These are phyloP conservation scores for Linum tenue DNA, from an alignment of 345 rosid genomes.

Conservation along the genomic window DNA sequence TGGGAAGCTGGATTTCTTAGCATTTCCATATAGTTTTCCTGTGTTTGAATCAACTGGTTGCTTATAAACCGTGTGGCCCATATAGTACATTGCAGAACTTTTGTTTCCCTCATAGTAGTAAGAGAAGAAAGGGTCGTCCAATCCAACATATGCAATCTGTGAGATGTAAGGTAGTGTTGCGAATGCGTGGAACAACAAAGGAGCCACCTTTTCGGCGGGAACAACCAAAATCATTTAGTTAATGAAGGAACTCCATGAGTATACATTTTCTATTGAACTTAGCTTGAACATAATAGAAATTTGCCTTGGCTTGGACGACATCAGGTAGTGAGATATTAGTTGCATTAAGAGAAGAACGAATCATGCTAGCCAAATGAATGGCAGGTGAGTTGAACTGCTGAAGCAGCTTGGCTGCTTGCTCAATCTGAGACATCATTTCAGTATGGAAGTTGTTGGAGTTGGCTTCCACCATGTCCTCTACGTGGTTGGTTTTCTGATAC, in stretches of 20 bases:
- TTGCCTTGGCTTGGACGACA: not conserved
- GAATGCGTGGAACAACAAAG: not conserved
- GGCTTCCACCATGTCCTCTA: not conserved
- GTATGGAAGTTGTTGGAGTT: not conserved
- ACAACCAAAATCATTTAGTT: not conserved
- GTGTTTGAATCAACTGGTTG: not conserved
- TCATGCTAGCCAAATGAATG: not conserved
- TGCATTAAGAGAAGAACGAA: not conserved
- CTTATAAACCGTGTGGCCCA: not conserved
- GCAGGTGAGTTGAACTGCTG: not conserved
- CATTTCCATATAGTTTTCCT: not conserved
- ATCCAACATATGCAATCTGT: not conserved
- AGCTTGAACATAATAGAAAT: too few relatives aligned
- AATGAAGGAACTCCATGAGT: not conserved
- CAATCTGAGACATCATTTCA: not conserved
- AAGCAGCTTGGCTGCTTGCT: not conserved
- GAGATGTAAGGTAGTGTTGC: not conserved
- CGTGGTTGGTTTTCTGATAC: too few relatives aligned
- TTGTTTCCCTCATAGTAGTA: not conserved
- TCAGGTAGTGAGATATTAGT: not conserved
- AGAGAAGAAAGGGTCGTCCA: not conserved
- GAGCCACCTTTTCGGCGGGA: not conserved
- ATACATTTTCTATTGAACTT: constrained; percentile 2
- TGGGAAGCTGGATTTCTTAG: not conserved
- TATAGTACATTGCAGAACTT: not conserved